Evolutionary conservation across 768 basidiomycete genomes (phyloP).

Genomic region (Dendrothele bispora): DNA sequence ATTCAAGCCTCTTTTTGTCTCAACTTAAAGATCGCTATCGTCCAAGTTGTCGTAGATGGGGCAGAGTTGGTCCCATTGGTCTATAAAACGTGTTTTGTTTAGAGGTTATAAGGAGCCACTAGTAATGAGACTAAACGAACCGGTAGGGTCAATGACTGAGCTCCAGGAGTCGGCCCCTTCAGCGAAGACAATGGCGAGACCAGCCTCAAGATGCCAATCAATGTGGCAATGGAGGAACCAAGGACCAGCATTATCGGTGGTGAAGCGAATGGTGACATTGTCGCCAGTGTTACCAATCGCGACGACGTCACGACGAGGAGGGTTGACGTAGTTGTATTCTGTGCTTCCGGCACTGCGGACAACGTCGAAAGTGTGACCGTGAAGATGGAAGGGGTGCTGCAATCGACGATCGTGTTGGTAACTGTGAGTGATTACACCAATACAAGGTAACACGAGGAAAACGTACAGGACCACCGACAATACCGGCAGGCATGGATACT

Average conservation of each 20-base stretch:
- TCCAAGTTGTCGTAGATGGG: constrained; percentile 1
- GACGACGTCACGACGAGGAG: constrained; percentile 45
- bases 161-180: constrained; percentile 6
- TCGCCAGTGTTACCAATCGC: constrained; percentile 14
- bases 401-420: too few species aligned
- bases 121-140: not conserved
- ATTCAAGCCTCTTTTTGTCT: too few species aligned
- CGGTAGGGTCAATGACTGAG: not conserved
- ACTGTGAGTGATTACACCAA: not conserved
- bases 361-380: constrained; percentile 45
- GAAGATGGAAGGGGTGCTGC: constrained; percentile 41
- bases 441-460: not conserved
- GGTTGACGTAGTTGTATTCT: constrained; percentile 48
- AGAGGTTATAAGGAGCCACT: not conserved
- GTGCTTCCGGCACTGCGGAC: constrained; percentile 39
- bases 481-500: constrained; percentile 36
- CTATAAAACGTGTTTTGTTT: not conserved
- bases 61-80: constrained; percentile 1
- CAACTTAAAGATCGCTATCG: too few species aligned
- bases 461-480: constrained; percentile 37
- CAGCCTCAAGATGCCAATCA: not conserved
- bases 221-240: constrained; percentile 20
- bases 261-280: constrained; percentile 43
- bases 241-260: constrained; percentile 53
- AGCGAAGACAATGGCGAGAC: constrained; percentile 6